Evolutionary conservation across 2,329 filamentous ascomycete genomes (phyloP), one percentile per base, ranked within the genome.

Genomic region (Lojkania enalia): DNA sequence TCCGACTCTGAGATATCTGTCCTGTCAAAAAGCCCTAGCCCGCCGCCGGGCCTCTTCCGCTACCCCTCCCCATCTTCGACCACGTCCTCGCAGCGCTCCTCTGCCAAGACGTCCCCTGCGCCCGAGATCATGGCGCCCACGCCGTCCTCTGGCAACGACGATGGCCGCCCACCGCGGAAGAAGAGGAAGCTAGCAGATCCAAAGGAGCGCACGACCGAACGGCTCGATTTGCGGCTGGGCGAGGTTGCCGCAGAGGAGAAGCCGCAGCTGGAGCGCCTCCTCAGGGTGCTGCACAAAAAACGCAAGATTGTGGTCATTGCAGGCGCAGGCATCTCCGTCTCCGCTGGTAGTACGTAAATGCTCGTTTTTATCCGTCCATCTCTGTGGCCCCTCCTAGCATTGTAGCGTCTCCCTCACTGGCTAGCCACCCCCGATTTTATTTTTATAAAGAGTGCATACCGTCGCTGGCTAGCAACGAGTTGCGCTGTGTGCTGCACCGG

Each of bases 281-380:
- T 91, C 33, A 81, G 84, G 32, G 85, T 85, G 18, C 72, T 99
- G 44, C 86, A 87, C 61, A 90, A 88, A 64, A 94, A 94, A 77
- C 88, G 91, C 74, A 96, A 96, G 75, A 95, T 99, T 66, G 90
- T 99, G 23, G 89, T 97, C 39, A 88, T 99, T 67, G 94, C 92
- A 35, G 94, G 94, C 46, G 94, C 94, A 53, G 94, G 94, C 51
- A 99, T 99, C 61, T 97, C 94, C 29, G 94, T 96, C 39, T 92
- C 92, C 42, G 92, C 94, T 57, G 94, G 94, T 52, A 95, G 85
- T 88, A 79, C 65, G 86, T 82, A 58, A 50, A 63, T 57, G 32
- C 40, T 48, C 42, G 35, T 9, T 27, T 27, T 27, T n/a, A n/a
- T n/a, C n/a, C n/a, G n/a, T n/a, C n/a, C n/a, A n/a, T n/a, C n/a